Base-by-base conservation (phyloP, 1,284 basidiomycete species). In the Apiotrichum mycotoxinovorans region DNA sequence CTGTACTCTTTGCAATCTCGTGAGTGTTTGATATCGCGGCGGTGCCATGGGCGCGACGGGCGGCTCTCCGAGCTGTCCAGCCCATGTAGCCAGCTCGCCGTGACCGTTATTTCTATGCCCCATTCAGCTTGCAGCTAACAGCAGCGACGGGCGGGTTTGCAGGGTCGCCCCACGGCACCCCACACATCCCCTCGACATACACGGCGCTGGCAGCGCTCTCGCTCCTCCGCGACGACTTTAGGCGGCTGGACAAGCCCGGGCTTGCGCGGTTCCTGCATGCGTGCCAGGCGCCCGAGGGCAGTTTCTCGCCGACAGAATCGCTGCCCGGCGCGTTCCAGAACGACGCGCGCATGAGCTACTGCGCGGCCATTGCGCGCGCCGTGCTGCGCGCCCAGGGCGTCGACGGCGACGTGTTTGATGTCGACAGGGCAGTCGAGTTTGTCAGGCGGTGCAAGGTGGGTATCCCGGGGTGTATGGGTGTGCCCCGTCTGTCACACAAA, bases 131-230 rank as follows among this genome's bases (percentile, higher is more conserved):
- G n/a, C n/a, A 38, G 27, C 40, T 56, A 34, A 46, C 44, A 18
- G 46, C 77, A 84, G 75, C 67, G 64, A 84, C 83, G 2, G 82
- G 87, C 51, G 91, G 89, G 2, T 94, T 93, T 69, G 79, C 83
- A 61, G 87, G 89, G 5, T 85, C 89, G 43, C 80, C 87, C 17
- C 88, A 84, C 65, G 85, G 87, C 81, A 82, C 64, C 5, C 69
- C 37, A 49, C 88, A 95, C 72, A 79, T 95, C n/a, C 91, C 94
- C 56, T 89, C 91, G 82, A 92, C 92, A 10, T 96, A 96, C 69
- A 90, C 91, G 0, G 89, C 91, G 0, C 72, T 96, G 3, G 77
- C 93, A 2, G 82, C 84, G 0, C 84, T 96, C 4, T 84, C 87
- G 0, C 86, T 95, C 58, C 81, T 96, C 9, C 82, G 87, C n/a